Evolutionary conservation across 2,329 filamentous ascomycete species (phyloP).

Genomic region (Biscogniauxia marginata): DNA sequence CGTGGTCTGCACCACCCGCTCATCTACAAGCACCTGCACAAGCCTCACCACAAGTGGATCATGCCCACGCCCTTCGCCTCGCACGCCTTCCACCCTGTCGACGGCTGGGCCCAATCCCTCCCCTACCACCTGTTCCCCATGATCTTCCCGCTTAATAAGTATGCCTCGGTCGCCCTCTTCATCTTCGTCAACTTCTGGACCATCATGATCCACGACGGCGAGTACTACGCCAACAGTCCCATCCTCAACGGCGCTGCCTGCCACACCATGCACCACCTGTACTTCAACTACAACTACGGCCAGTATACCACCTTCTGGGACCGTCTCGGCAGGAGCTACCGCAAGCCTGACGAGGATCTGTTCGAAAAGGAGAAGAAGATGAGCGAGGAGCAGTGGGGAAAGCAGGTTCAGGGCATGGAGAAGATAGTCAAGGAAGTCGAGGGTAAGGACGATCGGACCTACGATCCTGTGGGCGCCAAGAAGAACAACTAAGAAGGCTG

Average conservation of each 20-base stretch:
- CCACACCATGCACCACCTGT: conserved; percentile 87
- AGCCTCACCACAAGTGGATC: conserved; percentile 99
- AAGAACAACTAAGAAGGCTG: conserved; percentile 40
- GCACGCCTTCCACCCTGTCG: conserved; percentile 91
- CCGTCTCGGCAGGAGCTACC: conserved; percentile 81
- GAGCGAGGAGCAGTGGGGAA: conserved; percentile 75
- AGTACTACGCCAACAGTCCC: conserved; percentile 89
- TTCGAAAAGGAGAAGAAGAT: conserved; percentile 86
- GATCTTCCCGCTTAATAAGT: conserved; percentile 88
- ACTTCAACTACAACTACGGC: conserved; percentile 90
- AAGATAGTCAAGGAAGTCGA: conserved; percentile 71
- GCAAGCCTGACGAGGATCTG: conserved; percentile 79
- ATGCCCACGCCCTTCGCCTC: conserved; percentile 93
- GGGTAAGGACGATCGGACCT: conserved; percentile 52
- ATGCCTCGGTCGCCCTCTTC: conserved; percentile 83
- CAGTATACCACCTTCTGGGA: conserved; percentile 95
- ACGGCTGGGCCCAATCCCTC: conserved; percentile 83
- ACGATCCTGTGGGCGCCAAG: conserved; percentile 42
- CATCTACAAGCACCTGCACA: conserved; percentile 87
- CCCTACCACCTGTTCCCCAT: conserved; percentile 95
- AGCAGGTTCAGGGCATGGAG: conserved; percentile 75
- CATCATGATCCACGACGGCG: conserved; percentile 92
- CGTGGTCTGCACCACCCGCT: conserved; percentile 69
- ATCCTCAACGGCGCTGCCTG: conserved; percentile 92
- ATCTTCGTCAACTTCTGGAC: conserved; percentile 96